Percentiles rank a stretch among this genome's conserved stretches.
These are phyloP conservation scores for Aspergillus sp. DNA, from an alignment of 2,329 filamentous ascomycete species.

Conservation along the genomic window DNA sequence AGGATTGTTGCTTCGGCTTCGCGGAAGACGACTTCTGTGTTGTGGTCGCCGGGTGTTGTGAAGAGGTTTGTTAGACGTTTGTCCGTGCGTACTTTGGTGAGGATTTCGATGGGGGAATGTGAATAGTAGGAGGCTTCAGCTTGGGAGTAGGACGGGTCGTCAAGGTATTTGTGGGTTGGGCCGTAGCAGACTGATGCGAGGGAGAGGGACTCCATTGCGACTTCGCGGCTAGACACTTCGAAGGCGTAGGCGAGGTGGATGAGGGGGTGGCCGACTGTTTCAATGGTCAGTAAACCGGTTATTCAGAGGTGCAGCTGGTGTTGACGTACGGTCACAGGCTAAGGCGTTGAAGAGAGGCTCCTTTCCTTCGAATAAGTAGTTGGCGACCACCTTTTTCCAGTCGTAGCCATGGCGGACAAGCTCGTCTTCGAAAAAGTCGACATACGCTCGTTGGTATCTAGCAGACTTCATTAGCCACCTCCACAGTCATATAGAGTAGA, in stretches of 20 bases:
- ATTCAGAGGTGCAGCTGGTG: slow-evolving; percentile 31
- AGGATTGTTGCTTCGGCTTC: slow-evolving; percentile 69
- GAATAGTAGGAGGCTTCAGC: slow-evolving; percentile 61
- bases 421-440: slow-evolving; percentile 95
- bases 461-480: neutral
- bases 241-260: slow-evolving; percentile 94
- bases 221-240: slow-evolving; percentile 78
- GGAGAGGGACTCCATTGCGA: slow-evolving; percentile 84
- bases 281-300: neutral
- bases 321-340: slow-evolving; percentile 66
- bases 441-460: slow-evolving; percentile 81
- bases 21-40: slow-evolving; percentile 67
- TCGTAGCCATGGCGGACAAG: slow-evolving; percentile 75
- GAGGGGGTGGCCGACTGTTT: slow-evolving; percentile 81
- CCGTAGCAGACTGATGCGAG: slow-evolving; percentile 63
- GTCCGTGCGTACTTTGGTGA: slow-evolving; percentile 69
- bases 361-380: slow-evolving; percentile 69
- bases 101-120: slow-evolving; percentile 66
- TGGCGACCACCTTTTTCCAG: slow-evolving; percentile 74
- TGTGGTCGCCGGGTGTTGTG: slow-evolving; percentile 56
- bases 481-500: neutral
- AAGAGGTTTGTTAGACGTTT: slow-evolving; percentile 68
- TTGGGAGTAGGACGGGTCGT: slow-evolving; percentile 67
- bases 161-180: slow-evolving; percentile 62
- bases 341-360: slow-evolving; percentile 79